Percentiles rank a stretch among this genome's conserved stretches.
phyloP scores from a whole-genome alignment of 495 filamentous ascomycete species.

The Trichoderma virens region DNA sequence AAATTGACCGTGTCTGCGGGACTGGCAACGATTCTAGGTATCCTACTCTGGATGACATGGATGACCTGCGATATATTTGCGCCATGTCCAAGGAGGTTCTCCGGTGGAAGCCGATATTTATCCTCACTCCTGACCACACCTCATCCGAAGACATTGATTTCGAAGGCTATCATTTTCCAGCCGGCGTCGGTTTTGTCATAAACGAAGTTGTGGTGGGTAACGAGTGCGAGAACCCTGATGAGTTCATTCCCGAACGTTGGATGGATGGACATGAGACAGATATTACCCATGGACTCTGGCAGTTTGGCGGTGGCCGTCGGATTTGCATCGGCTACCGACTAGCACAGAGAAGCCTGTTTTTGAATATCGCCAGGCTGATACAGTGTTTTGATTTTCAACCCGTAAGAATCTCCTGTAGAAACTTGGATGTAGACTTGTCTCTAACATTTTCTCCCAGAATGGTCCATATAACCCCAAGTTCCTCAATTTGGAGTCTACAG shows the following conservation, averaged over 20 bases:
- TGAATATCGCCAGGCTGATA: conserved; percentile 33
- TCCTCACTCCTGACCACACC: conserved; percentile 22
- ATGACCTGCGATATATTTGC: conserved; percentile 39
- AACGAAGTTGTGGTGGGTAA: conserved; percentile 27
- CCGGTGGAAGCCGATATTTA: conserved; percentile 44
- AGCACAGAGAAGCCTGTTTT: conserved; percentile 34
- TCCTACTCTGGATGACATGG: conserved; percentile 38
- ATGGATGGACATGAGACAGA: conserved; percentile 26
- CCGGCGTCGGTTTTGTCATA: conserved; percentile 32
- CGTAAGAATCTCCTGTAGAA: conserved; percentile 17
- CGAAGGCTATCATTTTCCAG: conserved; percentile 42
- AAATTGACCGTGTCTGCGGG: conserved; percentile 35
- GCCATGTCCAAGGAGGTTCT: conserved; percentile 48
- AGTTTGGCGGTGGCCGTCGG: conserved; percentile 33
- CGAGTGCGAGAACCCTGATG: conserved; percentile 19
- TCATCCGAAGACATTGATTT: conserved; percentile 40
- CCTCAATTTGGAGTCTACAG: conserved; percentile 9
- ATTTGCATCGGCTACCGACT: conserved; percentile 41
- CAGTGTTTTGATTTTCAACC: conserved; percentile 34
- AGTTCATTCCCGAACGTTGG: conserved; percentile 43
- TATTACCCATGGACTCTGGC: conserved; percentile 19
- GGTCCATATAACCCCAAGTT: conserved; percentile 11
- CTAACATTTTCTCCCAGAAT: conserved; percentile 12
- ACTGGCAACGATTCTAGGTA: conserved; percentile 22
- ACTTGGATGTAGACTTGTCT: conserved; percentile 10